A percentile compares a stretch with the other conserved stretches of the same genome.
These are phyloP conservation scores for Leishmania gerbilli DNA, from an alignment of 208 protist genomes.

Conservation along the genomic window DNA sequence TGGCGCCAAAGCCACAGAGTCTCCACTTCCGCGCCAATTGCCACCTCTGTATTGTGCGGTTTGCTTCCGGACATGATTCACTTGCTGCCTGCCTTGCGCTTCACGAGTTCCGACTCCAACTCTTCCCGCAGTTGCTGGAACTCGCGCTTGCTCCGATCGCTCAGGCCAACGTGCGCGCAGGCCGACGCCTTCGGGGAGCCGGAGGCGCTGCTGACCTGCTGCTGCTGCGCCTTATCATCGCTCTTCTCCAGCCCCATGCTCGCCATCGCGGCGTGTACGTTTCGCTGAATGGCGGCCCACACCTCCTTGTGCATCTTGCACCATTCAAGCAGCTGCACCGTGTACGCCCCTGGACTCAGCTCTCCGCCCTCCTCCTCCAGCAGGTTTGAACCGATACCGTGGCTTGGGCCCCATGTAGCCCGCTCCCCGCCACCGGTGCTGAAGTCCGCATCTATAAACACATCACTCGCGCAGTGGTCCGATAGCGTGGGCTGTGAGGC, in stretches of 20 bases:
- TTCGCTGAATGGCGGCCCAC: slow-evolving; percentile 11
- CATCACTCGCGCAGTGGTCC: slow-evolving; percentile 26
- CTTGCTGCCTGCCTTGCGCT: neutral
- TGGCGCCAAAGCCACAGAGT: neutral
- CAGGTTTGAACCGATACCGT: slow-evolving; percentile 6
- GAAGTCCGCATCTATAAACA: slow-evolving; percentile 15
- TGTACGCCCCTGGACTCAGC: slow-evolving; percentile 27
- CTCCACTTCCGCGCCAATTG: neutral
- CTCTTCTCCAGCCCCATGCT: slow-evolving; percentile 23
- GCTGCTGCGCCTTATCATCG: slow-evolving; percentile 21
- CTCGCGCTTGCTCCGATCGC: slow-evolving; percentile 30
- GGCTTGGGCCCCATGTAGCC: neutral
- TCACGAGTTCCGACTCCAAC: slow-evolving; percentile 25
- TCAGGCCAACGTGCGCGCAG: slow-evolving; percentile 17
- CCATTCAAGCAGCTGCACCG: slow-evolving; percentile 63
- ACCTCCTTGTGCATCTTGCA: slow-evolving; percentile 19
- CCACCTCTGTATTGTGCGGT: neutral
- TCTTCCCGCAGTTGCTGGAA: slow-evolving; percentile 30
- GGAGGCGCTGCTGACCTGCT: slow-evolving; percentile 21
- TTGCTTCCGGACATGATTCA: neutral
- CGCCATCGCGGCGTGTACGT: slow-evolving; percentile 16
- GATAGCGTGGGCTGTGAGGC: slow-evolving; percentile 10
- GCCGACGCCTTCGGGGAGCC: slow-evolving; percentile 6
- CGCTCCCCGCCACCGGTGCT: slow-evolving; percentile 12
- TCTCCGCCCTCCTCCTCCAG: slow-evolving; percentile 13